Base-by-base conservation (phyloP, 2,329 filamentous ascomycete genomes). In the Ambrosiella beaveri region DNA sequence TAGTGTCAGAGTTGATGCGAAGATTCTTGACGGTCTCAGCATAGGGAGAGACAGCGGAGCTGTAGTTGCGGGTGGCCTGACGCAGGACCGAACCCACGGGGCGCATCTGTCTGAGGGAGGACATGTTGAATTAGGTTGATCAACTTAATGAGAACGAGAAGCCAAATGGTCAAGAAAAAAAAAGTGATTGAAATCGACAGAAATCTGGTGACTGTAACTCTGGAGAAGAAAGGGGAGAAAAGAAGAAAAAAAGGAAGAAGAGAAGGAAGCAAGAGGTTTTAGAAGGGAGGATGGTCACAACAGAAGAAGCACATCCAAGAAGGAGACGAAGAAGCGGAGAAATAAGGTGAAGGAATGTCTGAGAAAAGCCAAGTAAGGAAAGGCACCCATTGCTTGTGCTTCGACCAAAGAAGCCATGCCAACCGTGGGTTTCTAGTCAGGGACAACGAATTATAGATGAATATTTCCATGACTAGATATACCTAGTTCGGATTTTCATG, bases 1-100 rank as follows among this genome's bases (percentile, higher is more conserved):
- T 94, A 66, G 93, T 98, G 65, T 96, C 84, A 71, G 77, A 70
- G 73, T 89, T 95, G 77, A 97, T 90, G 74, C 88, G 86, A 68
- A 97, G 81, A 78, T 97, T 97, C 68, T 84, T 75, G 69, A 84
- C 77, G 61, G 86, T 91, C 67, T 80, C 71, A 65, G 82, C 73
- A 71, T 91, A 91, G 62, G 81, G 80, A 64, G 82, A 80, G 62
- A 78, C 77, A 64, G 78, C 73, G 56, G 85, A 84, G 70, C 85
- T 84, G 77, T 95, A 95, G 65, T 77, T 73, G 71, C 88, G 84
- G 70, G 81, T 80, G 62, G 73, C 68, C 66, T 78, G 84, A 78
- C 73, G 82, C 75, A 77, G 80, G 73, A 74, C 79, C 77, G 79
- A 75, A 84, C 73, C 74, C 77, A 83, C 75, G 78, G 82, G 75